Evolutionary conservation across 805 yeast genomes (phyloP).

Genomic region (Wickerhamiella musiphila): DNA sequence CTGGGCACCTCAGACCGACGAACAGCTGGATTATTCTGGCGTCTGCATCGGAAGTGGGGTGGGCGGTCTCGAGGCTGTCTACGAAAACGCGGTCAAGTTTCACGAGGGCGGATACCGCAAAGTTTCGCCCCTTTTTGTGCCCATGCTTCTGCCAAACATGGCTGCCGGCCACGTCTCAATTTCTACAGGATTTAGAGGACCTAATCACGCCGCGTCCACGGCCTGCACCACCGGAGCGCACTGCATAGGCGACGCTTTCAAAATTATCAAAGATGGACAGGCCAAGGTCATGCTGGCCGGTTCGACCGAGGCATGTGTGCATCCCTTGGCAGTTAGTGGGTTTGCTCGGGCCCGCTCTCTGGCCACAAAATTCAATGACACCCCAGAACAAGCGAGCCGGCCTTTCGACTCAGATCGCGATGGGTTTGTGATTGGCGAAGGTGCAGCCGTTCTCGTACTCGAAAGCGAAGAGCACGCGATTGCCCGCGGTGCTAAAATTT

Average conservation of each 20-base stretch:
- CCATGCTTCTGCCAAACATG: conserved; percentile 74
- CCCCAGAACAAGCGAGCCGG: conserved; percentile 51
- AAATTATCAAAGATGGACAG: conserved; percentile 62
- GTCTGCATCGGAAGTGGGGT: conserved; percentile 89
- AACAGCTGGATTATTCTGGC: conserved; percentile 24
- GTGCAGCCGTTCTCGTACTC: conserved; percentile 64
- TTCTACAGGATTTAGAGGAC: conserved; percentile 59
- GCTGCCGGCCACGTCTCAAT: conserved; percentile 86
- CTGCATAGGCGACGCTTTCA: conserved; percentile 80
- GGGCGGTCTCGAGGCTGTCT: conserved; percentile 64
- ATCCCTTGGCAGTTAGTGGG: conserved; percentile 77
- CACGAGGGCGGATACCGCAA: conserved; percentile 38
- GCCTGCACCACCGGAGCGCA: conserved; percentile 97
- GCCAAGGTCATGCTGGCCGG: conserved; percentile 86
- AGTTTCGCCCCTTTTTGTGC: conserved; percentile 75
- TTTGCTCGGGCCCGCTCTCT: conserved; percentile 80
- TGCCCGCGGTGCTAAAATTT: conserved; percentile 43
- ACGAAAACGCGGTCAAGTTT: conserved; percentile 42
- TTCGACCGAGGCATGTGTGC: conserved; percentile 77
- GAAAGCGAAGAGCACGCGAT: conserved; percentile 67
- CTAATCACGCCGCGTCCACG: conserved; percentile 73
- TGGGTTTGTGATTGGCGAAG: conserved; percentile 92
- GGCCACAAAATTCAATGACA: conserved; percentile 41
- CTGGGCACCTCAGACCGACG: conserved; percentile 26
- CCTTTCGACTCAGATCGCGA: conserved; percentile 69